Percentiles rank a stretch among this genome's conserved stretches.
Evolutionary conservation across 495 filamentous ascomycete species (phyloP).

Genomic region (Aspergillus incahuasiensis): DNA sequence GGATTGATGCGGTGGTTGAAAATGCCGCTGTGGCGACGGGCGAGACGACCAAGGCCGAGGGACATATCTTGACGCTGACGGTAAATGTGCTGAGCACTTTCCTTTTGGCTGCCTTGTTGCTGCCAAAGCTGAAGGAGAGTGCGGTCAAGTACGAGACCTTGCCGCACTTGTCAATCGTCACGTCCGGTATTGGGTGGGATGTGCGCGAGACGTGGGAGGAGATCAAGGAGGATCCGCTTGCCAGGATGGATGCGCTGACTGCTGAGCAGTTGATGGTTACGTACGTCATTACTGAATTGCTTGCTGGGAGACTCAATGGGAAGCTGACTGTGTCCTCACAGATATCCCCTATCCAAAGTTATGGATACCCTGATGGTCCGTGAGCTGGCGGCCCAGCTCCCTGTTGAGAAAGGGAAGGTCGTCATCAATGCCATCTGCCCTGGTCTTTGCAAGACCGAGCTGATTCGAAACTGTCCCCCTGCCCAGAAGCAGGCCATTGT

Average conservation of each 20-base stretch:
- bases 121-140: slow-evolving; percentile 7
- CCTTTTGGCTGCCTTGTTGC: slow-evolving; percentile 4
- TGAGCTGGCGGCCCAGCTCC: background rate
- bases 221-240: background rate
- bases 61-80: background rate
- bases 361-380: slow-evolving; percentile 1
- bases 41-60: background rate
- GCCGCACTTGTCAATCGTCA: slow-evolving; percentile 6
- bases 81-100: slow-evolving; percentile 11
- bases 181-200: background rate
- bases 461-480: background rate
- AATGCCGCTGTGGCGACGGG: slow-evolving; percentile 7
- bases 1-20: slow-evolving; percentile 9
- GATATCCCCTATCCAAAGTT: slow-evolving; percentile 2
- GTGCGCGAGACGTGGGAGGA: background rate
- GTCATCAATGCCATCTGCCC: slow-evolving; percentile 5
- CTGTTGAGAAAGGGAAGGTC: slow-evolving; percentile 3
- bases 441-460: slow-evolving; percentile 2
- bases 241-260: background rate
- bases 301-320: too few species aligned
- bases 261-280: background rate
- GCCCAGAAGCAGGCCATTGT: background rate
- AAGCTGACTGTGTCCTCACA: too few species aligned
- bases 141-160: background rate
- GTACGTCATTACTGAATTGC: too few species aligned